Evolutionary conservation across 768 basidiomycete species (phyloP), one percentile per base, ranked within the genome.

Genomic region (Lactifluus pinguis): DNA sequence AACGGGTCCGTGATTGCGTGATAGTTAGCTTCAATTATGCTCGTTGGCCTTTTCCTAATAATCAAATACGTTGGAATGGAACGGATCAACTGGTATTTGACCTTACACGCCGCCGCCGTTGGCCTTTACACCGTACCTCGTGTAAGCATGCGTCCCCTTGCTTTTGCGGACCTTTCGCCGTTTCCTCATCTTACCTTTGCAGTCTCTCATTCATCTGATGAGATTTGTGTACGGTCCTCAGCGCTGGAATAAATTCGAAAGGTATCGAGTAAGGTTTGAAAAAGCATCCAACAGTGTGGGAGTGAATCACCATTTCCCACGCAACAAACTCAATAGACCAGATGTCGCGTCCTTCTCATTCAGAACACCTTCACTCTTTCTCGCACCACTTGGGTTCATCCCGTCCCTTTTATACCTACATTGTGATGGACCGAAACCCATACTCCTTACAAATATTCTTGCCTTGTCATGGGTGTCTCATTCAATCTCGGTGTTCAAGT

Each of bases 61-160:
- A 78, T 95, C 58, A 86, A 83, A 68, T 92, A 85, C 70, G 72
- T 88, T 55, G 90, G 91, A 36, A 83, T 80, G 66, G 83, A 84
- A 60, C 90, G 89, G 86, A 83, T 95, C 59, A 95, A 95, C 72
- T 81, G 80, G 79, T 65, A 93, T 6, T 75, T 95, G 25, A 85
- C 80, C 6, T 84, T 81, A 83, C 91, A 89, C 67, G 89, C 89
- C 64, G 79, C 86, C 25, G 36, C 88, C 30, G 78, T 79, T 5
- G 85, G 85, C 0, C 77, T 84, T 9, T 83, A 80, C 29, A 83
- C 83, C 64, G 81, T 88, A 32, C 86, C 86, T 81, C 83, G 81
- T 76, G 89, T 85, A 67, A 21, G 25, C 2, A 63, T 76, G 73
- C 39, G 14, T 53, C 47, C 25, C 2, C 25, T 29, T 38, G 8